Evolutionary conservation across 768 basidiomycete species (phyloP).

Genomic region (Psilocybe sp.): DNA sequence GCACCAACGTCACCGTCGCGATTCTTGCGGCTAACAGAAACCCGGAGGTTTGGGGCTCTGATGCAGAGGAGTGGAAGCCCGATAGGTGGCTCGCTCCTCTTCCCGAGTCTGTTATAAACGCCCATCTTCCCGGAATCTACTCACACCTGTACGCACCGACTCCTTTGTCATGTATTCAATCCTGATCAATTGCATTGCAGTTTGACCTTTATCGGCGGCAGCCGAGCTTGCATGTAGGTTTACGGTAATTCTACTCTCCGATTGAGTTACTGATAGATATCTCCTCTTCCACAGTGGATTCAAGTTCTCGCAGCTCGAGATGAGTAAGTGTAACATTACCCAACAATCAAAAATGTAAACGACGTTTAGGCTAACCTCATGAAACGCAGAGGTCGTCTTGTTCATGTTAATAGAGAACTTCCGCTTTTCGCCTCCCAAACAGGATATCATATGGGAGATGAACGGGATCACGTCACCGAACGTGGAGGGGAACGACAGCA

Average conservation of each 20-base stretch:
- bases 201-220: constrained; percentile 29
- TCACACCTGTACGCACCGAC: constrained; percentile 12
- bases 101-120: constrained; percentile 13
- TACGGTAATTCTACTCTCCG: neutral
- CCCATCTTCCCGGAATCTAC: constrained; percentile 16
- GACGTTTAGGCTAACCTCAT: neutral
- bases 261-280: too few relatives aligned
- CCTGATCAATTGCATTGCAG: constrained; percentile 1
- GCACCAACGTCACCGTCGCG: neutral
- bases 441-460: constrained; percentile 11
- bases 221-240: constrained; percentile 43
- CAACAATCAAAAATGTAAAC: too few relatives aligned
- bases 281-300: constrained; percentile 13
- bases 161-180: neutral
- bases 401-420: constrained; percentile 7
- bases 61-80: constrained; percentile 21
- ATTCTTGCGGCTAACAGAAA: constrained; percentile 4
- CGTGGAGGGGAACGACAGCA: neutral
- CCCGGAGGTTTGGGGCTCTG: constrained; percentile 10
- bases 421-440: constrained; percentile 5
- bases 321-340: constrained; percentile 17
- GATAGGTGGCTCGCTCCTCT: constrained; percentile 21
- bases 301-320: constrained; percentile 25
- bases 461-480: constrained; percentile 8
- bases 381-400: constrained; percentile 5